Conservation (phyloP, 352 stramenopile genomes). For the Globisporangium okanoganense region DNA sequence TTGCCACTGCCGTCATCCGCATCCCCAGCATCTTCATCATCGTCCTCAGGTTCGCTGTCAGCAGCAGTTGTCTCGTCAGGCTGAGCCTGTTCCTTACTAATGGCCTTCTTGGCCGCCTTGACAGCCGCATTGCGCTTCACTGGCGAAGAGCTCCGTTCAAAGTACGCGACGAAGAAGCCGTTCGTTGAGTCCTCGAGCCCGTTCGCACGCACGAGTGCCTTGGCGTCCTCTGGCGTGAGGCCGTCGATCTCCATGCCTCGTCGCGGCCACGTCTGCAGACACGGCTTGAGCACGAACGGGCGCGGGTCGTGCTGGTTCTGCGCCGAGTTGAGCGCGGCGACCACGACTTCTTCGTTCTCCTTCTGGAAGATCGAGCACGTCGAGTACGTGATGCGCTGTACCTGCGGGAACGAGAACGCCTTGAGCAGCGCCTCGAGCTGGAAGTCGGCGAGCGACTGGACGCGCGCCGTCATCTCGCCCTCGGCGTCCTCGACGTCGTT, state of each 20-base stretch:
- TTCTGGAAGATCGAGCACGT: conserved; percentile 96
- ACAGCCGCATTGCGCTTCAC: conserved; percentile 2
- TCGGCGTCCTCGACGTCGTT: conserved; percentile 36
- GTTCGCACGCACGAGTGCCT: conserved; percentile 90
- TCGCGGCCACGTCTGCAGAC: conserved; percentile 67
- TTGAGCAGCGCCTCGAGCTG: conserved; percentile 93
- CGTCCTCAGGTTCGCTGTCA: neutral
- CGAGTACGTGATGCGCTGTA: conserved; percentile 95
- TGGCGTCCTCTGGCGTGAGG: conserved; percentile 55
- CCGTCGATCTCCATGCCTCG: conserved; percentile 61
- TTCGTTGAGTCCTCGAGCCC: conserved; percentile 92
- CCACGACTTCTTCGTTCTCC: conserved; percentile 96
- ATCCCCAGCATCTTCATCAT: conserved; percentile 1
- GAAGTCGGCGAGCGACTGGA: conserved; percentile 93
- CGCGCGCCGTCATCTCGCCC: conserved; percentile 59
- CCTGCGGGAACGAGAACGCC: conserved; percentile 92
- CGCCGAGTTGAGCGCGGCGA: conserved; percentile 70
- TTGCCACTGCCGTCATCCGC: conserved; percentile 13
- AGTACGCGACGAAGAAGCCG: conserved; percentile 97
- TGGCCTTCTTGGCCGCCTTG: neutral
- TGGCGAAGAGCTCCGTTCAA: conserved; percentile 62
- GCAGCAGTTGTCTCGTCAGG: neutral
- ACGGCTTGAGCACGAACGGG: conserved; percentile 67
- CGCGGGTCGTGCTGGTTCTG: conserved; percentile 36
- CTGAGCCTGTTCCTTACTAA: conserved; percentile 1